These are phyloP conservation scores for Pythium myriotylum DNA, from an alignment of 352 stramenopile genomes.

Conservation along the genomic window DNA sequence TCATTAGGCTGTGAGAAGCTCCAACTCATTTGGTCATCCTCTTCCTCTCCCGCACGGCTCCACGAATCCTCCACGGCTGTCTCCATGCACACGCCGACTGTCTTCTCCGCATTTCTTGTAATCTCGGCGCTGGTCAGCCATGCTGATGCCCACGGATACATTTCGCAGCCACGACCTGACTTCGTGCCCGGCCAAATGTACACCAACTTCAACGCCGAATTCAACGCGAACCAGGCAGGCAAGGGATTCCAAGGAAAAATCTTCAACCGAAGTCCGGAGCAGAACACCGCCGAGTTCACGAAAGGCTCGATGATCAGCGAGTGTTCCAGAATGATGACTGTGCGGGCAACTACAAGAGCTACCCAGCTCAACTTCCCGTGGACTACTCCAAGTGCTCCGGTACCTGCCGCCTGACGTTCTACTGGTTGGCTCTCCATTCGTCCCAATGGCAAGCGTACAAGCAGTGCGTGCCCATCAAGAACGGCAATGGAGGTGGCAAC, in stretches of 20 bases:
- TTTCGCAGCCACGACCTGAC: conserved; percentile 26
- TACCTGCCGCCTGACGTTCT: conserved; percentile 43
- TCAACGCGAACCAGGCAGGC: conserved; percentile 22
- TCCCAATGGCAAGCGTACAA: conserved; percentile 35
- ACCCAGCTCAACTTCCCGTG: conserved; percentile 41
- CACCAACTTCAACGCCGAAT: conserved; percentile 35
- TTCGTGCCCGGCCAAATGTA: conserved; percentile 29
- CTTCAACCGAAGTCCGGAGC: conserved; percentile 25
- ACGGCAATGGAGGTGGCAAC: no score
- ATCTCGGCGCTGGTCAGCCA: no score
- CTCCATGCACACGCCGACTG: no score
- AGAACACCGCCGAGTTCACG: conserved; percentile 24
- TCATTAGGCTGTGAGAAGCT: no score
- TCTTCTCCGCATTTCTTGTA: no score
- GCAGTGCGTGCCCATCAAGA: conserved; percentile 13
- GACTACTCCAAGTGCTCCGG: conserved; percentile 46
- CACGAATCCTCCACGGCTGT: no score
- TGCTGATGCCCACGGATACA: conserved; percentile 38
- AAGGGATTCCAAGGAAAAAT: conserved; percentile 38
- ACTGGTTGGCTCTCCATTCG: conserved; percentile 35
- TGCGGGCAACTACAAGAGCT: conserved; percentile 31
- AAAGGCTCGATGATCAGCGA: conserved; percentile 24
- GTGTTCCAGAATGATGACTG: conserved; percentile 41
- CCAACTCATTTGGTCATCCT: no score
- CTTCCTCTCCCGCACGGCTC: no score